Evolutionary conservation across 148 eudicot genomes (phyloP).

Genomic region (Cornus suecica): DNA sequence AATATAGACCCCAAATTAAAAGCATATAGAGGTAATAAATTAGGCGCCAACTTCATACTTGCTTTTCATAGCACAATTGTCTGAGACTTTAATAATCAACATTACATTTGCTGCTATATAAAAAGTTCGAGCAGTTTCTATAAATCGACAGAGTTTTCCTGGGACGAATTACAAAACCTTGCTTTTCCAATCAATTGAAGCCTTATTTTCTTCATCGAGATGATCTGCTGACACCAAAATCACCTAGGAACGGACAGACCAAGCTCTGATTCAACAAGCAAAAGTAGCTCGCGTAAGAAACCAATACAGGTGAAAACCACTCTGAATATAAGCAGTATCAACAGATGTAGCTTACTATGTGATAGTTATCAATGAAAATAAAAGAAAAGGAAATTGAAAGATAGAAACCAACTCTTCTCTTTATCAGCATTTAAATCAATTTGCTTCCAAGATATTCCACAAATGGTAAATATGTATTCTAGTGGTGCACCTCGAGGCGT

Average conservation of each 20-base stretch:
- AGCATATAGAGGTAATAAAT: constrained; percentile 7
- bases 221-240: constrained; percentile 30
- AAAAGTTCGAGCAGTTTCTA: constrained; percentile 8
- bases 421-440: neutral
- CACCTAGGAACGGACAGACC: constrained; percentile 93
- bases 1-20: constrained; percentile 3
- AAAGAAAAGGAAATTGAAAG: neutral
- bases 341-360: neutral
- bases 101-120: neutral
- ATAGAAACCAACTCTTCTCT: neutral
- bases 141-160: constrained; percentile 16
- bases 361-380: neutral
- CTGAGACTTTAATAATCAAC: neutral
- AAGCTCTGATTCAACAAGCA: constrained; percentile 65
- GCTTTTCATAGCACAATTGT: constrained; percentile 2
- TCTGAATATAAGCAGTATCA: neutral
- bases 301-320: constrained; percentile 3
- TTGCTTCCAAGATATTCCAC: neutral
- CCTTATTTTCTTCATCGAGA: constrained; percentile 20
- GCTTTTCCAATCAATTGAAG: constrained; percentile 25
- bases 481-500: neutral
- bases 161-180: constrained; percentile 26
- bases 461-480: neutral
- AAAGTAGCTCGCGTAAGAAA: constrained; percentile 32
- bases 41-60: constrained; percentile 5